Evolutionary conservation across 257 asterid genomes (phyloP).

Genomic region (Craterostigma plantagineum): DNA sequence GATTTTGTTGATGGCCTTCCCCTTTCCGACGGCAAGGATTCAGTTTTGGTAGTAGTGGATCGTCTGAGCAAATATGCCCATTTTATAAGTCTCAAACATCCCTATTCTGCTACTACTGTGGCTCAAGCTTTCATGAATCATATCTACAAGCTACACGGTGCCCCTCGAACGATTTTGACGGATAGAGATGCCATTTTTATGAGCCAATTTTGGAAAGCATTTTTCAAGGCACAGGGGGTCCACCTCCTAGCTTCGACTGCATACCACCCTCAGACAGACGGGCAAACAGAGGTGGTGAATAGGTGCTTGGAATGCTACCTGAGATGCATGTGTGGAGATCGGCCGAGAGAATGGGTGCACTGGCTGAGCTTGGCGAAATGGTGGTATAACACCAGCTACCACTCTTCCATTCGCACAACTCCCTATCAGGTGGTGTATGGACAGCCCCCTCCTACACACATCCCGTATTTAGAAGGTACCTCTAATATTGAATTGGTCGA

Average conservation of each 20-base stretch:
- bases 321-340: too few relatives aligned
- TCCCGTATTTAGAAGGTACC: background rate
- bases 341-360: too few relatives aligned
- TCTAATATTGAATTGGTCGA: background rate
- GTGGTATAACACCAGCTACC: background rate
- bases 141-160: slow-evolving; percentile 1
- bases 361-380: background rate
- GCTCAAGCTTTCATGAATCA: background rate
- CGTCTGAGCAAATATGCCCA: slow-evolving; percentile 2
- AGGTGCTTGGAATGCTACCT: background rate
- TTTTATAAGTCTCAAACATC: background rate
- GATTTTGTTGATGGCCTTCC: slow-evolving; percentile 2
- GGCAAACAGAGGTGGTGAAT: background rate
- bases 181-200: slow-evolving; percentile 3
- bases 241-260: background rate
- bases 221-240: background rate
- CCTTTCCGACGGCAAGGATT: background rate
- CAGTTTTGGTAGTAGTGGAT: background rate
- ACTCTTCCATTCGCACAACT: background rate
- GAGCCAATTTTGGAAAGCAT: background rate
- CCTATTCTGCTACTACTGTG: background rate
- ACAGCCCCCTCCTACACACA: background rate
- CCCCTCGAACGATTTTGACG: background rate
- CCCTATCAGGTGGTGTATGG: background rate
- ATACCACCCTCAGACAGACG: slow-evolving; percentile 1